Base-by-base conservation (phyloP, 2,329 filamentous ascomycete species). In the Diaporthe sp. region DNA sequence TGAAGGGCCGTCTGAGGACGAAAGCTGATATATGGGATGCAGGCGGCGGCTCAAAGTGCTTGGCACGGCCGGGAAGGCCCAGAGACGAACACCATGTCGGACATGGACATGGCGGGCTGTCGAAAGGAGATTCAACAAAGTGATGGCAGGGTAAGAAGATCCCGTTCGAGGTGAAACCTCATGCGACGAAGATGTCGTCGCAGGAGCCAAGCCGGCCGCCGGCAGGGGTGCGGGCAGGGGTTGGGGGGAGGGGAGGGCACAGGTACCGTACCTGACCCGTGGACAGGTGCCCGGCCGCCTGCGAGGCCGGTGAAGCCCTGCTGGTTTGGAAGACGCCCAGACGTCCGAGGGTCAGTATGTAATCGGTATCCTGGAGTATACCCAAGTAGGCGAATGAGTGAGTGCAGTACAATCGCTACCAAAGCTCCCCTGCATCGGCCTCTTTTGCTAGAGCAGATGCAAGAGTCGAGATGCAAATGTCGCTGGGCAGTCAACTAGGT, bases 111-210 rank as follows among this genome's bases (percentile, higher is more conserved):
- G 73, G 71, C 25, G 31, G 75, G 71, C 42, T 37, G 55, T 74
- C 61, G 63, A 72, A 61, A 65, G 71, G 75, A 51, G 58, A 51
- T 39, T 57, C 49, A 60, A 58, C 49, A 68, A 55, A 61, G 51
- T 61, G 71, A 57, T 49, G 58, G 75, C 53, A 70, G 67, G 79
- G 76, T 79, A 79, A 77, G 81, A 61, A 73, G 80, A 82, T 82
- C 81, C 80, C 79, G 81, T 61, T 75, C 47, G 67, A 67, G 77
- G 81, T 82, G 81, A 81, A 82, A 82, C 81, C 76, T 76, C 74
- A 79, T 78, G 73, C 79, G 79, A 81, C 77, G 77, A 79, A 42
- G 75, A 68, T 75, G 73, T 75, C 77, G 79, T 81, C 78, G 76
- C 79, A 81, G 78, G 76, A 68, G 65, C 65, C 65, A 68, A 68